phyloP scores from a whole-genome alignment of 192 early-diverging fungal species.

The Oehlia diaphana region DNA sequence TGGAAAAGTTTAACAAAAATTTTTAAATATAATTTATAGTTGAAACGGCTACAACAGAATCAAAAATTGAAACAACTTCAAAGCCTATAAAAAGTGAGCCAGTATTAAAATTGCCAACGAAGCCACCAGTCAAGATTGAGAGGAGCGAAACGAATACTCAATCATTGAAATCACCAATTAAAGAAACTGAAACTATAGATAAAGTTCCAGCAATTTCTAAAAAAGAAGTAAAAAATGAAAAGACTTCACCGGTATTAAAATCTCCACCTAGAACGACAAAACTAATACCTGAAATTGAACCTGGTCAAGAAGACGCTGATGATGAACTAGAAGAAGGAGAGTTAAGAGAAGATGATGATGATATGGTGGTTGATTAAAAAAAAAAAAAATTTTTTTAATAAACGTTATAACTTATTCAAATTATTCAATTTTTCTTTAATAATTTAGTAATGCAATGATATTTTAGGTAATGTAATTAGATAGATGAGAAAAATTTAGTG shows the following conservation, averaged over 20 bases:
- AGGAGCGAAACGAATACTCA: background rate
- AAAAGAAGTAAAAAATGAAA: background rate
- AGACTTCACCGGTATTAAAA: background rate
- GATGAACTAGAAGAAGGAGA: conserved; percentile 18
- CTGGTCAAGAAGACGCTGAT: conserved; percentile 5
- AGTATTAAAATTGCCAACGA: background rate
- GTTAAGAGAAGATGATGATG: conserved; percentile 6
- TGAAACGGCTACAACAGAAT: background rate
- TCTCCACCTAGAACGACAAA: too few relatives aligned
- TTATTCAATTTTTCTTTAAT: background rate
- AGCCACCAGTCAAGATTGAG: background rate
- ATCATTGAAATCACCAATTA: background rate
- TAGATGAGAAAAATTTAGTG: background rate
- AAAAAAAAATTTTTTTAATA: background rate
- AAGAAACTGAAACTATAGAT: background rate
- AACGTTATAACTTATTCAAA: background rate
- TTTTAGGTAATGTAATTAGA: background rate
- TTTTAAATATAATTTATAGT: background rate
- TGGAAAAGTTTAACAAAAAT: background rate
- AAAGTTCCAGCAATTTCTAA: background rate
- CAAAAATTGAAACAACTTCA: background rate
- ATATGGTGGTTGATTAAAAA: conserved; percentile 2
- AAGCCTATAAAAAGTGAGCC: background rate
- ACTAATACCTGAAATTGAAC: background rate
- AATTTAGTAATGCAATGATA: background rate